Conservation (phyloP, 2,329 filamentous ascomycete genomes). For the Xylaria sp. region DNA sequence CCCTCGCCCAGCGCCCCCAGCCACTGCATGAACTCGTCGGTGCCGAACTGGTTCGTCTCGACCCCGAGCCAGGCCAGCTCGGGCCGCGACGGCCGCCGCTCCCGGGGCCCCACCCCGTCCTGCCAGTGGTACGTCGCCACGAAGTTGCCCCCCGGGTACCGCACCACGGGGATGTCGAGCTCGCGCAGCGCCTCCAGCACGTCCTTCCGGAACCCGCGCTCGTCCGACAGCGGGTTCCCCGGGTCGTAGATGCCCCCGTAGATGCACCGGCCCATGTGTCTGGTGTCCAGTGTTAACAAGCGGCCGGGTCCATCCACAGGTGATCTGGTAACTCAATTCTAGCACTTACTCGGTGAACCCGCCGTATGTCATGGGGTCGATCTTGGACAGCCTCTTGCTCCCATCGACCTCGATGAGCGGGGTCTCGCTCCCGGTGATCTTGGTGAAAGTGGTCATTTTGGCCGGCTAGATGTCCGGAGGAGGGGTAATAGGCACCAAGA, state of each 20-base stretch:
- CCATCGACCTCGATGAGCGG: conserved; percentile 69
- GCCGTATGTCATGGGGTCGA: conserved; percentile 80
- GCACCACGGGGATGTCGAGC: conserved; percentile 73
- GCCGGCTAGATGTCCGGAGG: neutral
- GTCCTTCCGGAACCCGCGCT: conserved; percentile 76
- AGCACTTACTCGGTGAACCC: conserved; percentile 85
- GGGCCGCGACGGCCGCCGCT: conserved; percentile 65
- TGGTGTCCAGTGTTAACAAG: conserved; percentile 36
- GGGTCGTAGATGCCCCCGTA: conserved; percentile 87
- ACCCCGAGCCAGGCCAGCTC: conserved; percentile 80
- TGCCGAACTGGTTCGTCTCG: conserved; percentile 80
- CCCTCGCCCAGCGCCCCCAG: conserved; percentile 70
- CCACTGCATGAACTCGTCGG: conserved; percentile 86
- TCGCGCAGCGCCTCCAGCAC: conserved; percentile 75
- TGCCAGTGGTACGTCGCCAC: conserved; percentile 84
- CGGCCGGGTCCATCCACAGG: neutral
- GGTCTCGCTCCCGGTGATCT: conserved; percentile 61
- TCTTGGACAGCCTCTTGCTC: conserved; percentile 67
- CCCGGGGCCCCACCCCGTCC: conserved; percentile 75
- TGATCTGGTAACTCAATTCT: conserved; percentile 30
- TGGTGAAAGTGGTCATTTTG: conserved; percentile 74
- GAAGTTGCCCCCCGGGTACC: conserved; percentile 85
- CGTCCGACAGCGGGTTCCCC: conserved; percentile 70
- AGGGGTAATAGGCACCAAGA: too few relatives aligned
- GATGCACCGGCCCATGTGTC: conserved; percentile 87